A percentile compares a stretch with the other conserved stretches of the same genome.
These are phyloP conservation scores for Mycena venus DNA, from an alignment of 768 basidiomycete genomes.

Conservation along the genomic window DNA sequence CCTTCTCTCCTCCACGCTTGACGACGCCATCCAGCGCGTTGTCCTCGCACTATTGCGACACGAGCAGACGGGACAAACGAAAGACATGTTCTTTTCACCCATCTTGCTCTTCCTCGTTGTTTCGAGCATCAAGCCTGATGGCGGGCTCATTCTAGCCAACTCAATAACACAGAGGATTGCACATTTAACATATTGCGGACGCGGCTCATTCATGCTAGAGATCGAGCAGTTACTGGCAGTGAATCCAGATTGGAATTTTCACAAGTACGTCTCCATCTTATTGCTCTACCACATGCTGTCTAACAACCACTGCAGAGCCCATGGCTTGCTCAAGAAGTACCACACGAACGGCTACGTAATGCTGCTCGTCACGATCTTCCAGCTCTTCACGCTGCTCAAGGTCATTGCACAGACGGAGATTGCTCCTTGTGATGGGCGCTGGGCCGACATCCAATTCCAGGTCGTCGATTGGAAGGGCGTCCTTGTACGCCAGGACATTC, in stretches of 20 bases:
- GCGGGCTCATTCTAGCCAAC: background rate
- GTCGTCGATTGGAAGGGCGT: conserved; percentile 16
- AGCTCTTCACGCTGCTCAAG: conserved; percentile 10
- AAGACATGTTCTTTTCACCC: conserved; percentile 3
- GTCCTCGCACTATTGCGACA: background rate
- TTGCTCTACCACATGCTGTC: background rate
- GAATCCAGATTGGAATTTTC: background rate
- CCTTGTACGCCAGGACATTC: background rate
- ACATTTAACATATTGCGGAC: background rate
- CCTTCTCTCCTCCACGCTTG: background rate
- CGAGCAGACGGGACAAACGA: background rate
- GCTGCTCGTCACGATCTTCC: conserved; percentile 7
- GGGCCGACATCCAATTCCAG: background rate
- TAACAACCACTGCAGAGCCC: conserved; percentile 6
- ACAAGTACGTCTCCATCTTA: background rate
- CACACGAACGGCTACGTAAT: background rate
- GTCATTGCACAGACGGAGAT: conserved; percentile 8
- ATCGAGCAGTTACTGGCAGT: conserved; percentile 1
- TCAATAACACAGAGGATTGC: conserved; percentile 15
- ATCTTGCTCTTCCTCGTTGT: conserved; percentile 13
- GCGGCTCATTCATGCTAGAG: conserved; percentile 7
- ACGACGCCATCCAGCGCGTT: background rate
- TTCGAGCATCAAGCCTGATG: background rate
- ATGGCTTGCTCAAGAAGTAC: conserved; percentile 1
- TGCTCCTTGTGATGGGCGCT: background rate